Conservation (phyloP, 2,329 filamentous ascomycete species). For the Fusarium odoratissimum region DNA sequence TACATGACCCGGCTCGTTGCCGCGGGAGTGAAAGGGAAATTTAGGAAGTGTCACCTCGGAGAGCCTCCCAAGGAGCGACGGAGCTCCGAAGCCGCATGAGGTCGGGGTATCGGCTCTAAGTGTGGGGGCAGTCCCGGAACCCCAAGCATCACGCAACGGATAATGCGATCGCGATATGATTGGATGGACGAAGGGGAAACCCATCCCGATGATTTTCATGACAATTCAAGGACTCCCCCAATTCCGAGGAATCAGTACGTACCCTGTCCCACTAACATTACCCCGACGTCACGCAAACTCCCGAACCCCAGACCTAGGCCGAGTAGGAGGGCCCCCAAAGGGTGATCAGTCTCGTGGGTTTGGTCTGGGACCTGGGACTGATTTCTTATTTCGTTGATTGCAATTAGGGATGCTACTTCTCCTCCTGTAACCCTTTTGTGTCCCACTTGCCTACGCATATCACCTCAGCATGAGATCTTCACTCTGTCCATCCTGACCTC, state of each 20-base stretch:
- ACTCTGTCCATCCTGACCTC: slow-evolving; percentile 38
- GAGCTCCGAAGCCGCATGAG: slow-evolving; percentile 42
- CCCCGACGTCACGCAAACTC: slow-evolving; percentile 40
- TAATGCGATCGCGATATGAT: slow-evolving; percentile 30
- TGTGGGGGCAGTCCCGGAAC: slow-evolving; percentile 31
- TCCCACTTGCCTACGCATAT: neutral
- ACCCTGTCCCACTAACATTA: slow-evolving; percentile 21
- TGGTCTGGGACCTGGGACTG: neutral
- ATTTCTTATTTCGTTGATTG: slow-evolving; percentile 5
- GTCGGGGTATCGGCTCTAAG: slow-evolving; percentile 46
- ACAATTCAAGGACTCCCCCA: slow-evolving; percentile 14
- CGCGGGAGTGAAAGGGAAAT: slow-evolving; percentile 28
- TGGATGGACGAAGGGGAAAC: slow-evolving; percentile 25
- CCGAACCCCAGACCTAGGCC: slow-evolving; percentile 37
- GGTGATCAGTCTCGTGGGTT: slow-evolving; percentile 26
- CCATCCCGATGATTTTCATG: slow-evolving; percentile 26
- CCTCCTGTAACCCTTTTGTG: neutral
- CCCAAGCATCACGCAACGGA: slow-evolving; percentile 9
- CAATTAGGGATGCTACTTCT: neutral
- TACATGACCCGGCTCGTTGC: slow-evolving; percentile 20
- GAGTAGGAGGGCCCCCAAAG: slow-evolving; percentile 25
- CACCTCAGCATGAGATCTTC: slow-evolving; percentile 36
- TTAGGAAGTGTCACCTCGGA: slow-evolving; percentile 31
- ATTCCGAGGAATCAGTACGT: slow-evolving; percentile 26
- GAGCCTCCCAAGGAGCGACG: slow-evolving; percentile 31